Base-by-base conservation (phyloP, 305 asterid species). In the Petunia hybrid region DNA sequence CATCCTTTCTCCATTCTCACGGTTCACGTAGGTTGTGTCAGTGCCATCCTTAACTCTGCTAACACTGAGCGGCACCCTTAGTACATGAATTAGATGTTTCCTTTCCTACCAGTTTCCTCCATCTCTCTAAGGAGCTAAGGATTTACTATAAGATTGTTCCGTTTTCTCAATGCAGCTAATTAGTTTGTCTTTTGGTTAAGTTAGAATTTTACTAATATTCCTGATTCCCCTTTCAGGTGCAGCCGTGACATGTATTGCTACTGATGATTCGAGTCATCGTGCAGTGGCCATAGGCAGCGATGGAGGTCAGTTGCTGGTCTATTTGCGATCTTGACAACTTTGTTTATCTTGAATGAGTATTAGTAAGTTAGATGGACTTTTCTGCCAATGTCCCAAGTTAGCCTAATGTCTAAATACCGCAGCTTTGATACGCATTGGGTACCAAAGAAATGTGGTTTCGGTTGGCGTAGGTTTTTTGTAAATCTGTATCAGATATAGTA, bases 231-330 rank as follows among this genome's bases (percentile, higher is more conserved):
- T 63, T 87, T 63, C 90, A 94, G 98, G 92, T 80, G 80, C 84
- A 82, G 77, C 82, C 40, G 91, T 92, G 61, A 86, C 98, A 13
- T 88, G 90, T 83, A 84, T 95, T 16, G 77, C 95, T 51, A 77
- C 91, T 0, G 97, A 94, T 80, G 82, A 88, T 70, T 86, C 92
- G 70, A 84, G 85, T 73, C 85, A 90, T 3, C 89, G 91, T 12
- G 93, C 93, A 70, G 81, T 95, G 79, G 97, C 97, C 69, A 76
- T 94, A 55, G 97, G 97, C 9, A 89, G 91, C 64, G 64, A 88
- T 60, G 91, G 87, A 71, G 90, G 79, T 85, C 91, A 91, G 83
- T 87, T 94, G 89, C 86, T 86, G 83, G 87, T 95, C 65, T 92
- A 91, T 87, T 84, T 84, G 81, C 91, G 87, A 78, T 84, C 86